phyloP scores from a whole-genome alignment of 2,329 filamentous ascomycete species.

The Ophiocordyceps unilateralis region DNA sequence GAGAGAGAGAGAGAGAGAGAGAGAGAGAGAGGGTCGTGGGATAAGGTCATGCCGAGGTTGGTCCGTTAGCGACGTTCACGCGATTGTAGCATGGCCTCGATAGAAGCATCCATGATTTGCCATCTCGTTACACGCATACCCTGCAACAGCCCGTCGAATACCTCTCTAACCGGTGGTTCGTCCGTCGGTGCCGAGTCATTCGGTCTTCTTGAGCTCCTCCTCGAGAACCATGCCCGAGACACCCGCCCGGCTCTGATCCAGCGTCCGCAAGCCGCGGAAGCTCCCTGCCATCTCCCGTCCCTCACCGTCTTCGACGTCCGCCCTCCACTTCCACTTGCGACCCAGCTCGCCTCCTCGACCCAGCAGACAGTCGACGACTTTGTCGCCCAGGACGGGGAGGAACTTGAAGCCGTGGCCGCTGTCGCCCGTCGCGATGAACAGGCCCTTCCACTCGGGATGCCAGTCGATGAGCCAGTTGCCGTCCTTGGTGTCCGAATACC shows the following conservation, averaged over 20 bases:
- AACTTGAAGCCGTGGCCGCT: slow-evolving; percentile 56
- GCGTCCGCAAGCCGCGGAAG: slow-evolving; percentile 24
- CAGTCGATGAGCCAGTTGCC: slow-evolving; percentile 57
- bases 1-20: too few relatives aligned
- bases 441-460: slow-evolving; percentile 40
- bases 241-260: slow-evolving; percentile 36
- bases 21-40: too few relatives aligned
- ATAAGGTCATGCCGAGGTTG: too few relatives aligned
- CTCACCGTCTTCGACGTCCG: slow-evolving; percentile 22
- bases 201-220: slow-evolving; percentile 18
- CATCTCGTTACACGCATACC: too few relatives aligned
- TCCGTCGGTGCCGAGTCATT: too few relatives aligned
- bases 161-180: too few relatives aligned
- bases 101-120: background rate
- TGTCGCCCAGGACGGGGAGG: slow-evolving; percentile 46
- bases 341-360: slow-evolving; percentile 31
- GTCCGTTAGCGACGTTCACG: background rate
- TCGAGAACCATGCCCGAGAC: slow-evolving; percentile 25
- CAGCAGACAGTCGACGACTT: slow-evolving; percentile 38
- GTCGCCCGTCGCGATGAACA: slow-evolving; percentile 46
- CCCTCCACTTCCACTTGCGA: slow-evolving; percentile 47
- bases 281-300: slow-evolving; percentile 17
- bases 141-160: too few relatives aligned
- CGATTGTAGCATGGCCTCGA: background rate
- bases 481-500: slow-evolving; percentile 59